phyloP scores from a whole-genome alignment of 495 filamentous ascomycete species.

The Aspergillus wentii region DNA sequence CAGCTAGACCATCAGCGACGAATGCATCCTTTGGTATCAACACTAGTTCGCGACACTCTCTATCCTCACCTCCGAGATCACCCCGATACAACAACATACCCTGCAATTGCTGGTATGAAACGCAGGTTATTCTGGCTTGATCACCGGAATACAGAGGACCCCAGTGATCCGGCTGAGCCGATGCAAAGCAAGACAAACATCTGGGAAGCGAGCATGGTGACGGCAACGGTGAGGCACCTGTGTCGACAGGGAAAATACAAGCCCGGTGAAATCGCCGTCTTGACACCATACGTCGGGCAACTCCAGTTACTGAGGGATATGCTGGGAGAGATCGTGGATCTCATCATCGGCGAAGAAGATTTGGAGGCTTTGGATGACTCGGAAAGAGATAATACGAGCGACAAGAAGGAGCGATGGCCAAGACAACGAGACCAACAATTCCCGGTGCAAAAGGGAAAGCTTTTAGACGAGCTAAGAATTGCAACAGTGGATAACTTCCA shows the following conservation, averaged over 20 bases:
- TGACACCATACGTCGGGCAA: conserved; percentile 76
- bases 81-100: conserved; percentile 44
- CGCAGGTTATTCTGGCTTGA: conserved; percentile 71
- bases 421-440: conserved; percentile 2
- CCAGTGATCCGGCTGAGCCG: conserved; percentile 28
- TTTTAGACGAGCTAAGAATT: conserved; percentile 56
- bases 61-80: conserved; percentile 64
- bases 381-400: too few relatives aligned
- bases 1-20: conserved; percentile 62
- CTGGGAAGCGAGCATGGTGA: conserved; percentile 62
- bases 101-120: conserved; percentile 60
- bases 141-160: conserved; percentile 54
- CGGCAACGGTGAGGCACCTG: conserved; percentile 64
- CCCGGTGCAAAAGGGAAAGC: conserved; percentile 36
- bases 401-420: conserved; percentile 22
- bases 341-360: conserved; percentile 66
- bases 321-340: conserved; percentile 49
- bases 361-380: conserved; percentile 53
- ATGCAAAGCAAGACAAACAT: conserved; percentile 60
- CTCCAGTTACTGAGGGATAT: conserved; percentile 53
- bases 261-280: conserved; percentile 65
- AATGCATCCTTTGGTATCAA: conserved; percentile 69
- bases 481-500: conserved; percentile 89
- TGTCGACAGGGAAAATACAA: conserved; percentile 61
- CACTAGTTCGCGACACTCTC: conserved; percentile 52